A percentile compares a stretch with the other conserved stretches of the same genome.
These are phyloP conservation scores for Artomyces pyxidatus DNA, from an alignment of 768 basidiomycete genomes.

Conservation along the genomic window DNA sequence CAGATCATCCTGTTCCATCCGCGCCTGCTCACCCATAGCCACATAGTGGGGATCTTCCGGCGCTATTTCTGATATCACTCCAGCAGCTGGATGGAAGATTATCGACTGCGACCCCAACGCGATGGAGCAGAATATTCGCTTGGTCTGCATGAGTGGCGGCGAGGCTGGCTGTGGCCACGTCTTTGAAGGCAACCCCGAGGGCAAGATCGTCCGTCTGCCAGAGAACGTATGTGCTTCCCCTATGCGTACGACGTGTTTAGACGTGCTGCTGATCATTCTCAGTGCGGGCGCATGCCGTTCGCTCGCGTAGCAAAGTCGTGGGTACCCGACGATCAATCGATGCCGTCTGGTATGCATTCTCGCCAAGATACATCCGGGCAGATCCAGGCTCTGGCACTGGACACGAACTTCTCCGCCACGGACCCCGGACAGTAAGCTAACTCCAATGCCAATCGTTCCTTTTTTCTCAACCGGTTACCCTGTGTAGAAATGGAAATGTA, in stretches of 20 bases:
- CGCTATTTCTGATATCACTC: slow-evolving; percentile 11
- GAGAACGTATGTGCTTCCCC: background rate
- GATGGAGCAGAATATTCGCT: background rate
- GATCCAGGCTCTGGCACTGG: background rate
- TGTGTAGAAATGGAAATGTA: background rate
- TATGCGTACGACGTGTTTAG: background rate
- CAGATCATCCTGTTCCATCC: background rate
- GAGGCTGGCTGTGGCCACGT: slow-evolving; percentile 13
- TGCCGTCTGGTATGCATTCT: background rate
- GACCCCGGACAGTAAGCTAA: background rate
- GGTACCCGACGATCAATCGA: background rate
- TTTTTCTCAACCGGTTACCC: background rate
- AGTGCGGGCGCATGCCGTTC: slow-evolving; percentile 4
- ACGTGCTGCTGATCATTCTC: background rate
- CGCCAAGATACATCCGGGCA: background rate
- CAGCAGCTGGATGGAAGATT: slow-evolving; percentile 2
- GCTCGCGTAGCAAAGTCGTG: background rate
- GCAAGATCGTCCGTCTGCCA: slow-evolving; percentile 17
- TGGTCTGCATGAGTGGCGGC: background rate
- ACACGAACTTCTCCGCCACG: background rate
- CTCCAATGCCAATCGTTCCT: background rate
- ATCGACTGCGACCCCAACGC: background rate
- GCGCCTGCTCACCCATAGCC: too few species aligned
- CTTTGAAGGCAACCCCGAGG: slow-evolving; percentile 11
- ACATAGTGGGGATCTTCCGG: slow-evolving; percentile 6